Evolutionary conservation across 2,329 filamentous ascomycete species (phyloP), one percentile per base, ranked within the genome.

Genomic region (Basipetospora sp.): DNA sequence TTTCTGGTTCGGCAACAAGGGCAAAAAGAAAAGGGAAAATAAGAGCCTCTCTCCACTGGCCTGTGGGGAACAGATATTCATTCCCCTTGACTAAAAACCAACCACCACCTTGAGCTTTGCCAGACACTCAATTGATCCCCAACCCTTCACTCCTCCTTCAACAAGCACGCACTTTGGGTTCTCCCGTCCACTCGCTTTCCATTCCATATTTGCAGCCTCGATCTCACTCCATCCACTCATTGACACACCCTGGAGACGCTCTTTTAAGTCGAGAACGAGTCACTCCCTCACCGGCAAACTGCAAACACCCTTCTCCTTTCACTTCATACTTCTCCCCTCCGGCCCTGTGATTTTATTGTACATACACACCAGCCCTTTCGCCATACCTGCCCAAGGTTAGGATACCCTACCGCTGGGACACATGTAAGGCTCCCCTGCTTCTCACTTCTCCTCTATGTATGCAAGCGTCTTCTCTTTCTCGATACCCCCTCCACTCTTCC

Each of bases 381-480:
- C n/a, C n/a, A n/a, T n/a, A n/a, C n/a, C n/a, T n/a, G n/a, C n/a
- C n/a, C n/a, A n/a, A n/a, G n/a, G n/a, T n/a, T n/a, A n/a, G n/a
- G n/a, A n/a, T n/a, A n/a, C n/a, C n/a, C n/a, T n/a, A n/a, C n/a
- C n/a, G n/a, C n/a, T n/a, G n/a, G n/a, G n/a, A n/a, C n/a, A n/a
- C n/a, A 16, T 14, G 31, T 33, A 20, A 33, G 31, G 17, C 27
- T 11, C 9, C 27, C 27, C 14, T 30, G 13, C 20, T 34, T 19
- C 32, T 34, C 25, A 14, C 32, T 8, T 14, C 25, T 34, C 20
- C 15, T 19, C 22, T 16, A 17, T 10, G 19, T 19, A 15, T 20
- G 16, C 19, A 34, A 34, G 20, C 32, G 15, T 34, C 25, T 25
- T 39, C 16, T 37, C 22, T 31, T 28, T 31, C 32, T 34, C 32